Base-by-base conservation (phyloP, 2,329 filamentous ascomycete species). In the Aspergillus ochraceus region DNA sequence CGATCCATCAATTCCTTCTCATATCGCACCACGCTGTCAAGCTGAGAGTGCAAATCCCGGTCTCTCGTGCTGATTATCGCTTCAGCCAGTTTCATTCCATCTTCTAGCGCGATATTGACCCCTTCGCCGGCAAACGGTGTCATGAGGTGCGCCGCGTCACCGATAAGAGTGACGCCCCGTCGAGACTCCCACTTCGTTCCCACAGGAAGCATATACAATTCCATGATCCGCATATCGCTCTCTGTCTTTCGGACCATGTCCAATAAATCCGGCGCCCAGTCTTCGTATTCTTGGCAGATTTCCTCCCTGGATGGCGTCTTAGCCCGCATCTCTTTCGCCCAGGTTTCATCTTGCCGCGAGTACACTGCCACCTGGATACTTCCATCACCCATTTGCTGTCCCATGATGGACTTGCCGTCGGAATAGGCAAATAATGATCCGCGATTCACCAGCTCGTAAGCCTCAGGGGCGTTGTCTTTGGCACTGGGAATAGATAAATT, bases 121-220 rank as follows among this genome's bases (percentile, higher is more conserved):
- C 71, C 70, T 39, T 71, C 64, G 3, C 70, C 71, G 10, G 66
- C 68, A 57, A 69, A 73, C 1, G 70, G 71, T 12, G 58, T 60
- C 69, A 71, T 73, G 22, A 72, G 52, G 52, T 73, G 69, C 3
- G 71, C 70, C 10, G 71, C 70, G 58, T 73, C 71, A 14, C 71
- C 71, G 6, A 72, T 47, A 1, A 73, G 45, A 0, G 70, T 71
- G 9, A 60, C 61, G 19, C 64, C 60, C 42, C 60, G 42, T 67
- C 36, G 36, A 14, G 14, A 8, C 36, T 42, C 36, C 36, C 68
- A 70, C 2, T 36, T 39, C 8, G 52, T 36, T 2, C 66, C 64
- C 17, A 64, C 50, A 0, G 69, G 67, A 4, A 74, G 58, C 49
- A 64, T 68, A 46, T 69, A 70, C 17, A 24, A 51, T n/a, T 24